A percentile compares a stretch with the other conserved stretches of the same genome.
These are phyloP conservation scores for Argentina anserina DNA, from an alignment of 306 rosid genomes.

Conservation along the genomic window DNA sequence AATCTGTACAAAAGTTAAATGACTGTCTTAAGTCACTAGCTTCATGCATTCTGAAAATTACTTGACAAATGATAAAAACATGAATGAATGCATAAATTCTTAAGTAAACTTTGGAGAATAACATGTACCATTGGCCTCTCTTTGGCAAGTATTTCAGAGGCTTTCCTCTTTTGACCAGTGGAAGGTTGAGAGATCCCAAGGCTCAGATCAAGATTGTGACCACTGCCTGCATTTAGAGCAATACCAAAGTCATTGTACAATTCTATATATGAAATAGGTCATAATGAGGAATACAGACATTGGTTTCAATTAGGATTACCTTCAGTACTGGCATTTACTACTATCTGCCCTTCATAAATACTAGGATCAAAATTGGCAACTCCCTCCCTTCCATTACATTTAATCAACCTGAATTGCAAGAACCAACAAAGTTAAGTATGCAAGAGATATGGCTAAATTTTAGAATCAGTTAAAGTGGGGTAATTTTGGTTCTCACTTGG, in stretches of 20 bases:
- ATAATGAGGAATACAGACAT: not conserved
- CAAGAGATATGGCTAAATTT: not conserved
- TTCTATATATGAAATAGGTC: conserved; percentile 1
- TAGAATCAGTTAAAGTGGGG: conserved; percentile 8
- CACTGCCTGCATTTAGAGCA: conserved; percentile 28
- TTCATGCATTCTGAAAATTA: not conserved
- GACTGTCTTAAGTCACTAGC: not conserved
- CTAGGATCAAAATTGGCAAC: conserved; percentile 21
- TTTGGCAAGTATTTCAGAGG: conserved; percentile 19
- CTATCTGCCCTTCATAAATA: conserved; percentile 19
- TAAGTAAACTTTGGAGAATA: not conserved
- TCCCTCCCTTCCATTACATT: conserved; percentile 17
- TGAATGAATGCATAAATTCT: not conserved
- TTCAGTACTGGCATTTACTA: conserved; percentile 17
- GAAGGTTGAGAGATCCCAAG: conserved; percentile 43
- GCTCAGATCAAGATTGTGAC: conserved; percentile 51
- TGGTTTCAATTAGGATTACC: conserved; percentile 15
- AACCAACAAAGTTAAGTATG: not conserved
- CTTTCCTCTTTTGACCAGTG: conserved; percentile 21
- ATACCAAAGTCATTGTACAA: not conserved
- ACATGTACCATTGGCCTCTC: conserved; percentile 28
- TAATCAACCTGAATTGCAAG: conserved; percentile 11
- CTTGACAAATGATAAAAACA: not conserved
- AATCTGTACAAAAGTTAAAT: not conserved
- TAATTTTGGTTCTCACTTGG: conserved; percentile 29